phyloP scores from a whole-genome alignment of 768 basidiomycete species.

The Leccinum olivaceopallidum region DNA sequence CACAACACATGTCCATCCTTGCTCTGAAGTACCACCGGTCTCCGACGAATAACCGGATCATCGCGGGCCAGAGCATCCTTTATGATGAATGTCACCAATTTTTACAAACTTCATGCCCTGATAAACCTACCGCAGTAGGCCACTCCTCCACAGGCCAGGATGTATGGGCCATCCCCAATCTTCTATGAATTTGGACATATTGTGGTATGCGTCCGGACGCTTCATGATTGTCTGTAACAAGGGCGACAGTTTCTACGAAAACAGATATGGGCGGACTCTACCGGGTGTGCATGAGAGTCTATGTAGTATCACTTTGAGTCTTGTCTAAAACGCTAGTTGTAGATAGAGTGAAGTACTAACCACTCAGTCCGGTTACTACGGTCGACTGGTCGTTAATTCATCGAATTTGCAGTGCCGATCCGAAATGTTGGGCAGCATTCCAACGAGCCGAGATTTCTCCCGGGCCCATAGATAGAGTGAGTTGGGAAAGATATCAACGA shows the following conservation, averaged over 20 bases:
- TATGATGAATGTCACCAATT: not conserved
- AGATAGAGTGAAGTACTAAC: conserved; percentile 39
- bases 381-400: conserved; percentile 58
- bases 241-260: conserved; percentile 56
- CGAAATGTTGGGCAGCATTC: conserved; percentile 26
- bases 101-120: no score
- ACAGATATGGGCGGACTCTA: conserved; percentile 37
- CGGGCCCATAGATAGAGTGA: conserved; percentile 22
- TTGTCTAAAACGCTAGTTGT: not conserved
- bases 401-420: conserved; percentile 40
- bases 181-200: conserved; percentile 63
- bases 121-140: conserved; percentile 62
- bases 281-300: conserved; percentile 81
- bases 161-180: conserved; percentile 94
- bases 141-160: conserved; percentile 59
- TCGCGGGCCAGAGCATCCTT: conserved; percentile 74
- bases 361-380: conserved; percentile 71
- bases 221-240: conserved; percentile 56
- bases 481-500: conserved; percentile 4
- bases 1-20: conserved; percentile 91
- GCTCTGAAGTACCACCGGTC: conserved; percentile 76
- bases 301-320: conserved; percentile 1
- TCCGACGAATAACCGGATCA: conserved; percentile 64
- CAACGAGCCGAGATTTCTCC: conserved; percentile 45
- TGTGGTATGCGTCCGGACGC: conserved; percentile 54